Percentiles rank a stretch among this genome's conserved stretches.
Conservation (phyloP, 164 flowering plant species). For the Chloranthus sessilifolius region DNA sequence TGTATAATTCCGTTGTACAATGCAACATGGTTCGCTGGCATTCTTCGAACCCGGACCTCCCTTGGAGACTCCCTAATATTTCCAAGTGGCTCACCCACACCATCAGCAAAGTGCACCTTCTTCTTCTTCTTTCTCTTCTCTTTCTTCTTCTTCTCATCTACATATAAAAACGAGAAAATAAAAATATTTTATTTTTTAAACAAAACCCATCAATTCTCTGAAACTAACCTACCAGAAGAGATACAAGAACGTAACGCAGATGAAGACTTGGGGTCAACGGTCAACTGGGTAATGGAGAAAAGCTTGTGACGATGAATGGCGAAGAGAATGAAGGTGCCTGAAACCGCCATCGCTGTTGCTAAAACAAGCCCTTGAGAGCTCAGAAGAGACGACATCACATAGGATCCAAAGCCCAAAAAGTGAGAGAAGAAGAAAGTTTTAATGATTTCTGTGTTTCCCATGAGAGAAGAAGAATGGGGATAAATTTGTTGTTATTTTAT, state of each 20-base stretch:
- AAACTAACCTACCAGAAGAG: constrained; percentile 42
- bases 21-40: constrained; percentile 62
- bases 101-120: constrained; percentile 69
- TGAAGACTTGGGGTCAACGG: no score
- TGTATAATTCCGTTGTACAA: constrained; percentile 72
- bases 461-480: neutral
- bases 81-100: constrained; percentile 59
- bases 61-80: no score
- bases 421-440: no score
- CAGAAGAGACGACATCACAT: constrained; percentile 43
- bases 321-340: constrained; percentile 58
- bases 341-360: constrained; percentile 76
- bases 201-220: no score
- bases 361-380: constrained; percentile 50
- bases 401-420: neutral
- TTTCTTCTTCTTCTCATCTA: constrained; percentile 28
- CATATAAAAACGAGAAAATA: neutral
- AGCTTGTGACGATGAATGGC: constrained; percentile 49
- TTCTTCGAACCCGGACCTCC: constrained; percentile 11
- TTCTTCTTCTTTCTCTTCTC: constrained; percentile 43
- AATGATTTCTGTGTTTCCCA: neutral
- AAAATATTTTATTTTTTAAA: no score
- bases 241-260: constrained; percentile 56
- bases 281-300: constrained; percentile 11
- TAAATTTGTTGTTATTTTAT: neutral